These are phyloP conservation scores for Clarireedia sp. DNA, from an alignment of 2,329 filamentous ascomycete genomes.

Conservation along the genomic window DNA sequence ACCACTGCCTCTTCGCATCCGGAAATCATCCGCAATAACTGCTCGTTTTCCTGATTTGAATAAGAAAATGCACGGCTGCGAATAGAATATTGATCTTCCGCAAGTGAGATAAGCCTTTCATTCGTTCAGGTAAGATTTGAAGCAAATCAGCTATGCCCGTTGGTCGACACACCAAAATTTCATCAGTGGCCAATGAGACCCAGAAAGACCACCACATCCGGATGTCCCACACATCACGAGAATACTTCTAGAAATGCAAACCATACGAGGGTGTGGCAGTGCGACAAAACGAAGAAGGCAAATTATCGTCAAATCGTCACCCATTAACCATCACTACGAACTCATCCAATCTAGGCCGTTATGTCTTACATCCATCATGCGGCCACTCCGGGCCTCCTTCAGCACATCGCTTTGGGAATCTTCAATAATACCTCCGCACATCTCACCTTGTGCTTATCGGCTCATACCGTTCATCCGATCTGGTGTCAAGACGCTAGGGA, in stretches of 20 bases:
- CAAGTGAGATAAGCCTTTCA: background rate
- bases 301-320: background rate
- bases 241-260: background rate
- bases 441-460: constrained; percentile 1
- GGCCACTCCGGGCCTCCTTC: constrained; percentile 1
- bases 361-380: constrained; percentile 10
- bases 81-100: background rate
- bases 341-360: background rate
- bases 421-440: background rate
- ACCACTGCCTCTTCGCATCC: constrained; percentile 1
- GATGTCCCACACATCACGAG: constrained; percentile 1
- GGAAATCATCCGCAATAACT: background rate
- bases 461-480: too few relatives aligned
- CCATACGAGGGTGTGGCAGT: constrained; percentile 5
- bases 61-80: too few relatives aligned
- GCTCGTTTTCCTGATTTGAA: too few relatives aligned
- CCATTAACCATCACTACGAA: background rate
- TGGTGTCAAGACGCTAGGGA: too few relatives aligned
- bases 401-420: background rate
- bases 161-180: background rate
- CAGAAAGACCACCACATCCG: background rate
- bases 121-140: background rate
- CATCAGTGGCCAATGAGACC: background rate
- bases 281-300: background rate
- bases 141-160: background rate